Conservation (phyloP, 2,329 filamentous ascomycete species). For the Fusarium ambrosium region DNA sequence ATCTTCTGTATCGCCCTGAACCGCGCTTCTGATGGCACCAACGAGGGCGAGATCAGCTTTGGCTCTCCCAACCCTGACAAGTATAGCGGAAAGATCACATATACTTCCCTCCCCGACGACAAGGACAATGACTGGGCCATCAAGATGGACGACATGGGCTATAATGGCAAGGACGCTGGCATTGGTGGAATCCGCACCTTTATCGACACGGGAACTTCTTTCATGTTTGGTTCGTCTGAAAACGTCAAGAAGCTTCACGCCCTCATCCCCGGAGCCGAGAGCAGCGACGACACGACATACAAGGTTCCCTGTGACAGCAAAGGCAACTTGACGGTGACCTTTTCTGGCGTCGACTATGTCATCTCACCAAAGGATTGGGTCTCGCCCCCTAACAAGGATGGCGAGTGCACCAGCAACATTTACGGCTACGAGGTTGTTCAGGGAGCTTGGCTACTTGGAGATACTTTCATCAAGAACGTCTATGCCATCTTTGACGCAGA, state of each 20-base stretch:
- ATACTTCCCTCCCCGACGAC: slow-evolving; percentile 64
- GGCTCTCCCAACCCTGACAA: slow-evolving; percentile 76
- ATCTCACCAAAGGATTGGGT: slow-evolving; percentile 82
- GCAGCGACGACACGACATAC: slow-evolving; percentile 73
- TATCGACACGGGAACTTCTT: slow-evolving; percentile 88
- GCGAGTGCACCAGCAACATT: slow-evolving; percentile 77
- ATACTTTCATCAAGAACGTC: slow-evolving; percentile 90
- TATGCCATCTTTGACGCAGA: slow-evolving; percentile 89
- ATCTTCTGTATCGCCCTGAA: slow-evolving; percentile 80
- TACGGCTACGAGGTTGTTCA: slow-evolving; percentile 78
- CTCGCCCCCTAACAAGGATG: slow-evolving; percentile 58
- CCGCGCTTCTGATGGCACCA: slow-evolving; percentile 73
- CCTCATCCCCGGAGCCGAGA: slow-evolving; percentile 72
- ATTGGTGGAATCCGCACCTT: slow-evolving; percentile 73
- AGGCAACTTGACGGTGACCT: slow-evolving; percentile 72
- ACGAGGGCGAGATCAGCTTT: slow-evolving; percentile 83
- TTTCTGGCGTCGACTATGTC: slow-evolving; percentile 75
- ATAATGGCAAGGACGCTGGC: slow-evolving; percentile 70
- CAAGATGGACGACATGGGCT: slow-evolving; percentile 73
- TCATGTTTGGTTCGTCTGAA: slow-evolving; percentile 76
- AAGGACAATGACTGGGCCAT: slow-evolving; percentile 79
- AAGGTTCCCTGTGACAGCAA: slow-evolving; percentile 80
- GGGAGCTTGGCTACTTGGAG: slow-evolving; percentile 83
- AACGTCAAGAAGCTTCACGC: slow-evolving; percentile 78
- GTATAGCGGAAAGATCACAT: slow-evolving; percentile 77